Base-by-base conservation (phyloP, 495 filamentous ascomycete genomes). In the Staphylotrichum longicolle region DNA sequence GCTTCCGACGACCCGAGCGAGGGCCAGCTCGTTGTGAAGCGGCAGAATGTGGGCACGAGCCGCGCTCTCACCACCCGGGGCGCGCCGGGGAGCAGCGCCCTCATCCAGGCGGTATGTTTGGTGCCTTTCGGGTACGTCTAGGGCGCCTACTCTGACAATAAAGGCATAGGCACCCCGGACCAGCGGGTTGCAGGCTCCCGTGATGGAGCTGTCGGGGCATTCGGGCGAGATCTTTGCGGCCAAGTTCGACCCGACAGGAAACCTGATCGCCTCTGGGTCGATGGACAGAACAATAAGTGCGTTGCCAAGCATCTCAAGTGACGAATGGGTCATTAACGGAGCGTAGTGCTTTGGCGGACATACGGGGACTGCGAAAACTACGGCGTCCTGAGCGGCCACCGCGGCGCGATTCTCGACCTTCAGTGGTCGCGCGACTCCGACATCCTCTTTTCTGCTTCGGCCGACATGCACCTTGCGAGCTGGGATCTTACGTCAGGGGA, bases 401-500 rank as follows among this genome's bases (percentile, higher is more conserved):
- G 88, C 74, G 91, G 90, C 45, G 93, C 93, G 12, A 75, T 98
- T 33, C 81, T 97, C 20, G 95, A 98, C 74, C 80, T 99, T 32
- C 89, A 94, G 70, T 99, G 95, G 95, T 95, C 94, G 6, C 88
- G 94, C 72, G 93, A 98, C 75, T 94, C 91, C 37, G 84, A 86
- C 68, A 87, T 91, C 53, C 74, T 99, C 62, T 97, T 94, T 70
- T 96, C 95, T 37, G 93, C 93, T 35, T 96, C 93, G 44, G 91
- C 93, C 60, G 93, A 98, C 70, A 90, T 84, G 80, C 91, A 89
- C 61, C 79, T 99, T 42, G 92, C 92, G 44, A 96, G 90, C 72
- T 99, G 94, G 94, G 93, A 99, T 70, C 72, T 94, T 27, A 91
- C 93, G 61, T 91, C 90, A 4, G 91, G 92, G 1, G 78, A 83